Conservation (phyloP, 495 filamentous ascomycete species). For the Penicillium herquei region DNA sequence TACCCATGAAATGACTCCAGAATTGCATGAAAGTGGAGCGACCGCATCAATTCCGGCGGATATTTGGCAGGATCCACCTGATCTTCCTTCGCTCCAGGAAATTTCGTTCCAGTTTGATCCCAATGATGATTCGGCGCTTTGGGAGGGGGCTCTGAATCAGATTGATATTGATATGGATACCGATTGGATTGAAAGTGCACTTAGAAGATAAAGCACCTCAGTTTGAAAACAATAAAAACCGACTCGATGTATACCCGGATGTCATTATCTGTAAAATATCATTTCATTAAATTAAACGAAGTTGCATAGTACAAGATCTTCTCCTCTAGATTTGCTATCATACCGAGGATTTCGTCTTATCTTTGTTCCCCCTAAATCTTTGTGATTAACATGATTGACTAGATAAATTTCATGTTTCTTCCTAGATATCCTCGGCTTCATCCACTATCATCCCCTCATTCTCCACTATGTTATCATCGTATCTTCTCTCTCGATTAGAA, state of each 20-base stretch:
- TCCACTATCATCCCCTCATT: not conserved
- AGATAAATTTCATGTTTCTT: not conserved
- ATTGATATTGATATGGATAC: slow-evolving; percentile 45
- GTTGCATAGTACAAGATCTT: not conserved
- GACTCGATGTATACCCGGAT: not conserved
- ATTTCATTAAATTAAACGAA: not conserved
- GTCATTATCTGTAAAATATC: not conserved
- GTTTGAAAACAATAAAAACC: no score
- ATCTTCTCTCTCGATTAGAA: not conserved
- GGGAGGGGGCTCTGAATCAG: slow-evolving; percentile 36
- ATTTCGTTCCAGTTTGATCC: slow-evolving; percentile 37
- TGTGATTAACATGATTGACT: not conserved
- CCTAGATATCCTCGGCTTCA: not conserved
- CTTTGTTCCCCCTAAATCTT: no score
- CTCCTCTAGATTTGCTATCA: not conserved
- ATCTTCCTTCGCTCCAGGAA: slow-evolving; percentile 29
- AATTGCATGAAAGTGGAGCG: not conserved
- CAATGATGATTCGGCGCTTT: slow-evolving; percentile 37
- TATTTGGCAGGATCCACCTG: slow-evolving; percentile 22
- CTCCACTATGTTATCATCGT: not conserved
- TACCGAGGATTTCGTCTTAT: not conserved
- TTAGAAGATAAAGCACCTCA: slow-evolving; percentile 18
- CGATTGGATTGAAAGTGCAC: slow-evolving; percentile 39
- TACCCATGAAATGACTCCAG: not conserved
- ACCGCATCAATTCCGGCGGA: slow-evolving; percentile 1